Conservation (phyloP, 164 flowering plant species). For the Magnolia sinica region DNA sequence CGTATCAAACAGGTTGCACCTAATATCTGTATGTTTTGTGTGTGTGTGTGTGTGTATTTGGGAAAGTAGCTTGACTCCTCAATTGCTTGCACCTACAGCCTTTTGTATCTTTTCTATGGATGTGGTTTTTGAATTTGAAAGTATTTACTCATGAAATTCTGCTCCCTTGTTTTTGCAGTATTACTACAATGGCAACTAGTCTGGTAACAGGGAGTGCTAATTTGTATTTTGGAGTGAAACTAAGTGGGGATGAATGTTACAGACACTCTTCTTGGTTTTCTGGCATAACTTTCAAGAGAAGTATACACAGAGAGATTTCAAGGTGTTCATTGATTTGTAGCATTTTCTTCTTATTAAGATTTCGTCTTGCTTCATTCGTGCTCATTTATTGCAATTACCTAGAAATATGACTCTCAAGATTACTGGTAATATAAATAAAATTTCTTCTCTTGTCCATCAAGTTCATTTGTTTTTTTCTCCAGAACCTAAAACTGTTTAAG, state of each 20-base stretch:
- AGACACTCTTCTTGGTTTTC: slow-evolving; percentile 35
- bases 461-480: not conserved
- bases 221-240: not conserved
- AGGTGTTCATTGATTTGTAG: slow-evolving; percentile 17
- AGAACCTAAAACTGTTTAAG: no score
- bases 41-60: no score
- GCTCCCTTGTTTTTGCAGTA: not conserved
- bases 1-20: not conserved
- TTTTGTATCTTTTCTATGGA: not conserved
- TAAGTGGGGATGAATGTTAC: not conserved
- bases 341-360: not conserved
- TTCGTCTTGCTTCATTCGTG: not conserved
- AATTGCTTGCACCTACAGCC: not conserved
- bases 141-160: not conserved
- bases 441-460: not conserved
- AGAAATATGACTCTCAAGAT: not conserved
- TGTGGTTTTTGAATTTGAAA: not conserved
- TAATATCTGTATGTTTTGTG: not conserved
- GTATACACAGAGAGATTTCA: slow-evolving; percentile 38
- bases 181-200: slow-evolving; percentile 42
- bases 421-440: no score
- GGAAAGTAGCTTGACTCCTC: not conserved
- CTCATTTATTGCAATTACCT: not conserved
- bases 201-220: slow-evolving; percentile 22
- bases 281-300: slow-evolving; percentile 29